Evolutionary conservation across 768 basidiomycete genomes (phyloP), one percentile per base, ranked within the genome.

Genomic region (Agaricus subrufescens): DNA sequence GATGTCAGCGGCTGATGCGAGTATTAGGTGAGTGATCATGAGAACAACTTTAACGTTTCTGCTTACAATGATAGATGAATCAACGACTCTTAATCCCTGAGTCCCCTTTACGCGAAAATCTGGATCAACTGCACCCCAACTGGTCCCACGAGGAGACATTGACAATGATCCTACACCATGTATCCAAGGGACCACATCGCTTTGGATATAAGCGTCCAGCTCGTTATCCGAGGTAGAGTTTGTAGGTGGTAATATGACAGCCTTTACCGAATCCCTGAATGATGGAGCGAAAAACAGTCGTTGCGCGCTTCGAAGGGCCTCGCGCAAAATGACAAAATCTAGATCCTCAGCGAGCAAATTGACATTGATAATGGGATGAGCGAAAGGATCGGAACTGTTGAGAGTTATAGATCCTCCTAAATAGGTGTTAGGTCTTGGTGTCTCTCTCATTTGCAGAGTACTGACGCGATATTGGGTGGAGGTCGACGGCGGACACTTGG

Each of bases 101-200:
- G 65, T 63, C 0, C 68, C 68, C 56, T 76, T 75, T 1, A 77
- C 71, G 25, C 52, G 56, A 43, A 77, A 60, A 52, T 74, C 65
- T 2, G 73, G 67, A 59, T 75, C 68, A 3, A 75, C 68, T 6
- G 74, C 75, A 1, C 74, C 75, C n/a, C 46, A 60, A 4, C 58
- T 50, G 0, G 70, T 63, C 23, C 56, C 54, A 29, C 52, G 52
- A 0, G 66, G 55, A 1, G 70, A 70, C 69, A 75, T 72, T 10
- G 57, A 55, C 5, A 72, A 69, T 0, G 70, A 71, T 3, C 71
- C 67, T 9, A 65, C 65, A 9, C 68, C 66, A 61, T 76, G 75
- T 30, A 59, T 62, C 10, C 65, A 55, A 1, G 70, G 63, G 7
- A 49, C 38, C 3, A 60, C 57, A 29, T 50, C 60, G 6, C 56